phyloP scores from a whole-genome alignment of 1,139 yeast species.

The Blastobotrys illinoisensis region DNA sequence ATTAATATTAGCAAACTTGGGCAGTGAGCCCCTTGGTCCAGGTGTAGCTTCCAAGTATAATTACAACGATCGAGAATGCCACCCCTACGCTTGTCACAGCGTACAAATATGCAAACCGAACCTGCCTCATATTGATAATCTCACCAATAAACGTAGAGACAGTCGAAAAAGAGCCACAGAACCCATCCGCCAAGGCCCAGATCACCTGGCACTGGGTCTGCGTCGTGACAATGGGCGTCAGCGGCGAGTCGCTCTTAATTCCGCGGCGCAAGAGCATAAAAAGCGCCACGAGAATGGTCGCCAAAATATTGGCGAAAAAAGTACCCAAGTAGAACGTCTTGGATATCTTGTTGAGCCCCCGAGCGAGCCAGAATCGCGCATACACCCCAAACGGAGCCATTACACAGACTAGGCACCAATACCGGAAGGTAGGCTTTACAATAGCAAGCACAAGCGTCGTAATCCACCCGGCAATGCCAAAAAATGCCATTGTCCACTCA shows the following conservation, averaged over 20 bases:
- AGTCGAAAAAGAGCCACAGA: constrained; percentile 74
- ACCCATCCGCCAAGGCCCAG: constrained; percentile 59
- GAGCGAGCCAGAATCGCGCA: constrained; percentile 50
- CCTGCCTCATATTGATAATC: constrained; percentile 38
- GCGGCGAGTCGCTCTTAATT: not conserved
- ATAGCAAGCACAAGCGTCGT: constrained; percentile 43
- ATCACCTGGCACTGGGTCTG: constrained; percentile 47
- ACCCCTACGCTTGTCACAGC: constrained; percentile 34
- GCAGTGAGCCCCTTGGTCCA: constrained; percentile 40
- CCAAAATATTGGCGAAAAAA: constrained; percentile 57
- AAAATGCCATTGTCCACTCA: constrained; percentile 12
- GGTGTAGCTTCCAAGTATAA: constrained; percentile 44
- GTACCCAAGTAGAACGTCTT: constrained; percentile 67
- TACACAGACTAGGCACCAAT: constrained; percentile 53
- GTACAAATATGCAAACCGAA: constrained; percentile 38
- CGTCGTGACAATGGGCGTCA: constrained; percentile 31
- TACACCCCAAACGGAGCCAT: constrained; percentile 69
- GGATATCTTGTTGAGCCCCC: constrained; percentile 38
- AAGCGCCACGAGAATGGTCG: constrained; percentile 52
- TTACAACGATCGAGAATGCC: constrained; percentile 37
- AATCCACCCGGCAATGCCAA: constrained; percentile 39
- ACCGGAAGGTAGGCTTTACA: constrained; percentile 45
- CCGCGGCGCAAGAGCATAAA: constrained; percentile 50
- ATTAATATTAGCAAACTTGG: not conserved
- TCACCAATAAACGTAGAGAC: constrained; percentile 74